Evolutionary conservation across 2,329 filamentous ascomycete genomes (phyloP).

Genomic region (Daldinia sp.): DNA sequence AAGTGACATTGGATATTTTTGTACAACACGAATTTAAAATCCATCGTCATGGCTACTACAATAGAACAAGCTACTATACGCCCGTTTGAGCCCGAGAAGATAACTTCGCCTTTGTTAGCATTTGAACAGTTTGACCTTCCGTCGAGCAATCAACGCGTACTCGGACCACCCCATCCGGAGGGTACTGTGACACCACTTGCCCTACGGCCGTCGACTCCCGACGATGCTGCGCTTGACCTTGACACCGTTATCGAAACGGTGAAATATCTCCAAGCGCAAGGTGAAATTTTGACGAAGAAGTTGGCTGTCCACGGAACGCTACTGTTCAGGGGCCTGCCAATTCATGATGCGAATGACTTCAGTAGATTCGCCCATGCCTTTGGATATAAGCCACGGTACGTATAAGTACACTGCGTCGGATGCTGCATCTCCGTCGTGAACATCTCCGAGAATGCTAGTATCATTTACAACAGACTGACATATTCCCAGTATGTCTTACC

Average conservation of each 20-base stretch:
- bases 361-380: slow-evolving; percentile 63
- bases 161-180: slow-evolving; percentile 55
- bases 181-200: slow-evolving; percentile 57
- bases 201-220: slow-evolving; percentile 50
- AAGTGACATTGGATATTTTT: background rate
- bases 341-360: slow-evolving; percentile 59
- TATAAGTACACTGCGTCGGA: background rate
- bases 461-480: slow-evolving; percentile 14
- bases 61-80: slow-evolving; percentile 46
- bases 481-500: slow-evolving; percentile 20
- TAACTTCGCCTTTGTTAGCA: slow-evolving; percentile 23
- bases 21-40: background rate
- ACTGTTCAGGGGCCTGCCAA: slow-evolving; percentile 61
- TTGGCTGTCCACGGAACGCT: slow-evolving; percentile 60
- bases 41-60: slow-evolving; percentile 45
- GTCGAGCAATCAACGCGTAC: slow-evolving; percentile 55
- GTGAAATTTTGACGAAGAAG: slow-evolving; percentile 53
- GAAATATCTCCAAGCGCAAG: slow-evolving; percentile 53
- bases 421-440: background rate
- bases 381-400: slow-evolving; percentile 54
- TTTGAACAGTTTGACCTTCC: slow-evolving; percentile 58
- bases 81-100: slow-evolving; percentile 1
- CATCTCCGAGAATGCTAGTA: too few species aligned
- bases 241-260: slow-evolving; percentile 54
- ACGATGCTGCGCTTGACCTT: slow-evolving; percentile 46